phyloP scores from a whole-genome alignment of 1,139 yeast genomes.

The Diutina catenulata region DNA sequence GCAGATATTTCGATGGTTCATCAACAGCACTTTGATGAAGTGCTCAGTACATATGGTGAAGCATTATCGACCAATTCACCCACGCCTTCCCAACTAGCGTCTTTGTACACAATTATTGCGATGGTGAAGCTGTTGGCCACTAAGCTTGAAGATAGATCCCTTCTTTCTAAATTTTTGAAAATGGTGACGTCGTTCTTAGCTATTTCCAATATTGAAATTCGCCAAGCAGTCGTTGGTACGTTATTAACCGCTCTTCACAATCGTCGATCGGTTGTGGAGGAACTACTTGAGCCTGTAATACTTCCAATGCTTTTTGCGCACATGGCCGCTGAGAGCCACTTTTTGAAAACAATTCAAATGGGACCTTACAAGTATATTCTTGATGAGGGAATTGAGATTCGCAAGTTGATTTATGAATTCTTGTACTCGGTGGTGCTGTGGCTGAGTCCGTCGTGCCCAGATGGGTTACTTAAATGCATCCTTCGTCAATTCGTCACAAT shows the following conservation, averaged over 20 bases:
- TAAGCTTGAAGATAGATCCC: background rate
- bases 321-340: constrained; percentile 41
- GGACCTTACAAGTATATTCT: constrained; percentile 81
- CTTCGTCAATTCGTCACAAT: background rate
- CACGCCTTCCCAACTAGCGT: too few relatives aligned
- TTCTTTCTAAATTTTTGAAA: background rate
- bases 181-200: background rate
- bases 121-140: constrained; percentile 2
- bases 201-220: constrained; percentile 24
- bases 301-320: constrained; percentile 46
- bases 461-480: background rate
- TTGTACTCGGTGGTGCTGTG: constrained; percentile 33
- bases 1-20: background rate
- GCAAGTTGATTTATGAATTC: constrained; percentile 66
- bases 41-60: constrained; percentile 12
- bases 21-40: constrained; percentile 9
- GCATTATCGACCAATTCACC: too few relatives aligned
- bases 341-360: constrained; percentile 61
- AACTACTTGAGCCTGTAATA: constrained; percentile 8
- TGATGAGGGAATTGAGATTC: constrained; percentile 66
- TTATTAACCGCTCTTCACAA: constrained; percentile 52
- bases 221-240: constrained; percentile 50
- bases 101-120: background rate
- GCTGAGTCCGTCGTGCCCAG: background rate
- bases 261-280: constrained; percentile 8